Percentiles rank a stretch among this genome's conserved stretches.
Conservation (phyloP, 208 protist genomes). For the Wallacemonas sp. region DNA sequence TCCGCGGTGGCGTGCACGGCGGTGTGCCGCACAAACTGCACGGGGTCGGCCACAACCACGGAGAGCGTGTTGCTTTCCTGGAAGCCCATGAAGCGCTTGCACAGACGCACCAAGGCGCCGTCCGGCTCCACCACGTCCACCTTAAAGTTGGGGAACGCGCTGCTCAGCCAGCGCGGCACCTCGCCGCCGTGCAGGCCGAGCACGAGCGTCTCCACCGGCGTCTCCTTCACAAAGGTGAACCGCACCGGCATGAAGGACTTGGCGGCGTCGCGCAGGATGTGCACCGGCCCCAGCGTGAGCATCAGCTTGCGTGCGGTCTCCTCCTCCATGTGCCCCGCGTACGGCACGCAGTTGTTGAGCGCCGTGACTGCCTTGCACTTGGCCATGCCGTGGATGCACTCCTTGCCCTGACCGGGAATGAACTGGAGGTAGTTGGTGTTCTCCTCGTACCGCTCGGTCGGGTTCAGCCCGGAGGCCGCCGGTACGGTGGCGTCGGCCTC, state of each 20-base stretch:
- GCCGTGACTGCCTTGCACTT: conserved; percentile 81
- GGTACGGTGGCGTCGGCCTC: background rate
- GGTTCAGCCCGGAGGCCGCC: background rate
- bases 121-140: conserved; percentile 88
- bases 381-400: conserved; percentile 80
- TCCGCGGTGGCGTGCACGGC: conserved; percentile 24
- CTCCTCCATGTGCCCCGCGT: conserved; percentile 68
- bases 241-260: conserved; percentile 61
- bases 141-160: conserved; percentile 81
- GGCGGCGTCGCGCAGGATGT: conserved; percentile 72
- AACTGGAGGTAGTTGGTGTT: conserved; percentile 61
- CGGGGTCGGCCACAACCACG: conserved; percentile 62
- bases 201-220: conserved; percentile 70
- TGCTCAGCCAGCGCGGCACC: conserved; percentile 81
- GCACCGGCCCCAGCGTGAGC: conserved; percentile 81
- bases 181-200: conserved; percentile 82
- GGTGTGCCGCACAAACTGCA: conserved; percentile 61
- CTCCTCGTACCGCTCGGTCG: conserved; percentile 14
- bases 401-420: conserved; percentile 63
- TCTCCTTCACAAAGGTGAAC: conserved; percentile 77
- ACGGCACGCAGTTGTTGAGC: conserved; percentile 85
- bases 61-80: conserved; percentile 74
- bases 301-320: conserved; percentile 85
- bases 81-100: conserved; percentile 78
- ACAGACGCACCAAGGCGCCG: conserved; percentile 73